phyloP scores from a whole-genome alignment of 2,329 filamentous ascomycete genomes.

The Nigrospora sphaerica region DNA sequence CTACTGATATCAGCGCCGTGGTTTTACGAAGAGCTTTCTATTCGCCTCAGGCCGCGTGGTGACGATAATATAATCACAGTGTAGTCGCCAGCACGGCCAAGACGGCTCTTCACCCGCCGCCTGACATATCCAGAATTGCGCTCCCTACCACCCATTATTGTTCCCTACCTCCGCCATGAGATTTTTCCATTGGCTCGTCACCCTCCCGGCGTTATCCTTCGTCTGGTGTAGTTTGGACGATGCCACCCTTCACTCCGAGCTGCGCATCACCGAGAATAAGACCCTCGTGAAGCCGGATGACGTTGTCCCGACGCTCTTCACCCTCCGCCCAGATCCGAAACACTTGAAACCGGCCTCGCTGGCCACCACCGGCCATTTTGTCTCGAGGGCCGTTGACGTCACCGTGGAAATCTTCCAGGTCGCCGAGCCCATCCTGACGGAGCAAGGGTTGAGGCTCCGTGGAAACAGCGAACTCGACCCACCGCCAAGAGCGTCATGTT shows the following conservation, averaged over 20 bases:
- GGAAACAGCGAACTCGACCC: slow-evolving; percentile 22
- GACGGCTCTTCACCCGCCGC: too few species aligned
- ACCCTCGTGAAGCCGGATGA: background rate
- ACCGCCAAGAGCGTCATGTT: slow-evolving; percentile 28
- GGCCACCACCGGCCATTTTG: background rate
- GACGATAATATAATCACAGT: too few species aligned
- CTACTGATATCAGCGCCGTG: too few species aligned
- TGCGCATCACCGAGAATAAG: background rate
- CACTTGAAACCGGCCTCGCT: background rate
- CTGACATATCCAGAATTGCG: too few species aligned
- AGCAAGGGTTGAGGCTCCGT: slow-evolving; percentile 29
- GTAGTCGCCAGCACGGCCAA: too few species aligned
- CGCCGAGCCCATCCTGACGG: slow-evolving; percentile 55
- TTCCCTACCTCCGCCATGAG: too few species aligned
- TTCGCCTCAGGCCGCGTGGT: too few species aligned
- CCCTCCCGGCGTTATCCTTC: too few species aligned
- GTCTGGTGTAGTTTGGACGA: background rate
- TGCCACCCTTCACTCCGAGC: too few species aligned
- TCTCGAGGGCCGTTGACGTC: background rate
- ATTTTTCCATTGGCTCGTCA: too few species aligned
- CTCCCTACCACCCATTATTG: too few species aligned
- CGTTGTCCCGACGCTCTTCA: background rate
- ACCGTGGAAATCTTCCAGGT: slow-evolving; percentile 61
- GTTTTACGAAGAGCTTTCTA: too few species aligned
- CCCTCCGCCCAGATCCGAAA: background rate